Evolutionary conservation across 176 grass and related monocot species (phyloP), one percentile per base, ranked within the genome.

Genomic region (Oryza longistaminata): DNA sequence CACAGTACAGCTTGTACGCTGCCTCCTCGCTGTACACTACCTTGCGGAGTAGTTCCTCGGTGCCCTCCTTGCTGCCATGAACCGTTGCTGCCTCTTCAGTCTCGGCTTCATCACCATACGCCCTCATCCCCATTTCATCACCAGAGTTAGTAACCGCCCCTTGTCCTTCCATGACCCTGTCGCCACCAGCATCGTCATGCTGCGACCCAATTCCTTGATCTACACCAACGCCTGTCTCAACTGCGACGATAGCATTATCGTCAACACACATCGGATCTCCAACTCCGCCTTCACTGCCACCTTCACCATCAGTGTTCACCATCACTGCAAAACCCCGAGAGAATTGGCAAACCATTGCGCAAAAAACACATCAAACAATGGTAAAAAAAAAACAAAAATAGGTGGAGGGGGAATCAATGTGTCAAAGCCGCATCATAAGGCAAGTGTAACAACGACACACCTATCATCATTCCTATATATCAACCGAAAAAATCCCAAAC

Each of bases 1-100:
- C 93, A n/a, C 93, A 95, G 69, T 92, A 95, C 77, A 95, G 77
- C 78, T 87, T 92, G 83, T 95, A 92, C 1, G 93, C 93, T 50
- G 83, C 93, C 81, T 95, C 93, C 79, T 95, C 93, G 6, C 88
- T 86, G 81, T 85, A 86, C 34, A 95, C 88, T 31, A 88, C 90
- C 81, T 90, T 82, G 27, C 83, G 62, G 68, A 92, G 85, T 69
- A 95, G 76, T 34, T 92, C 93, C 22, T 91, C 86, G 0, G 90
- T 84, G 26, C 81, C 90, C 8, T 91, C 90, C 52, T 85, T 85
- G 22, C 85, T 88, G 65, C 82, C 86, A 2, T 85, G 85, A 33
- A 88, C 90, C 1, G 76, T 81, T 0, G 90, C 76, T 1, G 58
- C 65, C 72, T 91, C 85, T 33, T 85, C 90, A 33, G 25, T 74